Percentiles rank a stretch among this genome's conserved stretches.
phyloP scores from a whole-genome alignment of 2,329 filamentous ascomycete species.

The Cercospora sp. region DNA sequence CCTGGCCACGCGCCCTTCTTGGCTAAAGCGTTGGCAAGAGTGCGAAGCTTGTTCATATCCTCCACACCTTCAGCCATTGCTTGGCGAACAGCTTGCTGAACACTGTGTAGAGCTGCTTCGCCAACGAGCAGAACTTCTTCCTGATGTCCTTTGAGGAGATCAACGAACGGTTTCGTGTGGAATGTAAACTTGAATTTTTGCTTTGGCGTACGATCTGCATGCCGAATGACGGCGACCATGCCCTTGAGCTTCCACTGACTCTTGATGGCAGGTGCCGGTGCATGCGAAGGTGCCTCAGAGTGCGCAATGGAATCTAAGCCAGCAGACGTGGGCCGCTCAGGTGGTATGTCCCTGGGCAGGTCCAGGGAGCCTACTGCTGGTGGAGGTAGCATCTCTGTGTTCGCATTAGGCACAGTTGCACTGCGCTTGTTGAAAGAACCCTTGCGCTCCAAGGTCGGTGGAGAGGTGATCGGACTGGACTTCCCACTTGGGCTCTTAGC shows the following conservation, averaged over 20 bases:
- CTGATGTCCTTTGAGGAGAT: slow-evolving; percentile 89
- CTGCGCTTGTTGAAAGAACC: slow-evolving; percentile 17
- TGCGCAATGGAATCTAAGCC: slow-evolving; percentile 22
- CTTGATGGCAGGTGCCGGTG: slow-evolving; percentile 64
- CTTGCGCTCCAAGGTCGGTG: slow-evolving; percentile 44
- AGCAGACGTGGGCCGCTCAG: slow-evolving; percentile 21
- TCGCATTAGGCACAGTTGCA: slow-evolving; percentile 27
- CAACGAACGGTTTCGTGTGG: slow-evolving; percentile 93
- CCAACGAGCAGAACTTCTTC: slow-evolving; percentile 95
- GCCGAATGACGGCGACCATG: slow-evolving; percentile 92
- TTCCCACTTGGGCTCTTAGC: slow-evolving; percentile 32
- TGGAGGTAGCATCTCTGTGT: slow-evolving; percentile 35
- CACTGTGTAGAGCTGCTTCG: slow-evolving; percentile 82
- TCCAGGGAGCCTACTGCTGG: slow-evolving; percentile 30
- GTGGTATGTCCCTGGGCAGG: slow-evolving; percentile 9
- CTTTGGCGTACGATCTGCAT: slow-evolving; percentile 96
- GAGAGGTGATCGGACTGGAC: slow-evolving; percentile 46
- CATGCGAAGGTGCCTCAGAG: slow-evolving; percentile 31
- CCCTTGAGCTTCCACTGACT: slow-evolving; percentile 98
- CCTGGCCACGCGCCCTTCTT: slow-evolving; percentile 94
- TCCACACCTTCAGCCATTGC: slow-evolving; percentile 79
- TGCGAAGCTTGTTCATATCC: slow-evolving; percentile 80
- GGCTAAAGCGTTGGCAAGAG: slow-evolving; percentile 80
- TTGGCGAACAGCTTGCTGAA: slow-evolving; percentile 80
- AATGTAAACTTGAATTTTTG: slow-evolving; percentile 99